These are phyloP conservation scores for Saccharomycopsis microspora DNA, from an alignment of 805 yeast species.

Conservation along the genomic window DNA sequence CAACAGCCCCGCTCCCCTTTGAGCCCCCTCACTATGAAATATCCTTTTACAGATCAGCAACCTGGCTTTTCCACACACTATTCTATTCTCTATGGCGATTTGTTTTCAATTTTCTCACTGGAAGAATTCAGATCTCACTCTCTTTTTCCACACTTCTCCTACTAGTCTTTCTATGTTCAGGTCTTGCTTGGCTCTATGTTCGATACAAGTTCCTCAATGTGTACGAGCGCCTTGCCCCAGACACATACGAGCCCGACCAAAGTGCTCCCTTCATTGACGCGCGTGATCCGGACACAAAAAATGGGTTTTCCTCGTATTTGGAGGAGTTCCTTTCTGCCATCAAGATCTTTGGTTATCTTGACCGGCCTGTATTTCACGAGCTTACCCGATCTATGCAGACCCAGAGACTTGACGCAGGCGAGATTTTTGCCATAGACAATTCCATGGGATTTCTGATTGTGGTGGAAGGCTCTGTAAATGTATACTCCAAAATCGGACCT, in stretches of 20 bases:
- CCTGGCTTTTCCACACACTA: background rate
- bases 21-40: no score
- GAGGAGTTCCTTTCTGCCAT: constrained; percentile 88
- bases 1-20: no score
- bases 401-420: constrained; percentile 67
- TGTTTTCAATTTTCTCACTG: constrained; percentile 5
- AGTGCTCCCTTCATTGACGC: constrained; percentile 7
- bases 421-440: constrained; percentile 61
- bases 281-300: constrained; percentile 25
- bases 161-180: background rate
- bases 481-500: constrained; percentile 44
- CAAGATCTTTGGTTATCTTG: constrained; percentile 88
- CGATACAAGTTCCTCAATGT: constrained; percentile 13
- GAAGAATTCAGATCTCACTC: constrained; percentile 12
- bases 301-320: constrained; percentile 51
- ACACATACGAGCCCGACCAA: constrained; percentile 3
- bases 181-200: constrained; percentile 5
- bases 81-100: background rate
- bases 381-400: constrained; percentile 88
- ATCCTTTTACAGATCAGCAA: no score
- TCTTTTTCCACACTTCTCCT: constrained; percentile 10
- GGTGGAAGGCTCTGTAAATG: constrained; percentile 82
- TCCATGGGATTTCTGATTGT: constrained; percentile 82
- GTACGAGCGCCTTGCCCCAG: constrained; percentile 9
- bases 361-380: constrained; percentile 83